These are phyloP conservation scores for Cenococcum geophilum DNA, from an alignment of 495 filamentous ascomycete genomes.

Conservation along the genomic window DNA sequence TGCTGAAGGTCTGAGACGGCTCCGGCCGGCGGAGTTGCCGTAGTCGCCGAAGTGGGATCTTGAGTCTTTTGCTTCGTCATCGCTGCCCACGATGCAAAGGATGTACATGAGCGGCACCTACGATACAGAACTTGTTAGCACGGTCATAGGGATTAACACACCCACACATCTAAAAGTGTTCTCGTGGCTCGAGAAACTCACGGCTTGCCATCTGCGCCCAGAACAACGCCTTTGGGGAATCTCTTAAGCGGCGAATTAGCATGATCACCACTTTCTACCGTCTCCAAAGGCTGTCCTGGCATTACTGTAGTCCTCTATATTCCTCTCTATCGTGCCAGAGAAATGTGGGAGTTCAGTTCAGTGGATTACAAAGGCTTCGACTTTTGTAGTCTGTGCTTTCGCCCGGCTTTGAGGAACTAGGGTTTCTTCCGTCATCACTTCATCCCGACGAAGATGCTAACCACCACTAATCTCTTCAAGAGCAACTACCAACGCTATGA, in stretches of 20 bases:
- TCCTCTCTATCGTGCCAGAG: background rate
- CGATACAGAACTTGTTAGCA: background rate
- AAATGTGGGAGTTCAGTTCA: background rate
- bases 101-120: conserved; percentile 87
- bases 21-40: conserved; percentile 17
- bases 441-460: background rate
- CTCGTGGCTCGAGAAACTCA: conserved; percentile 43
- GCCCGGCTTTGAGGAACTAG: background rate
- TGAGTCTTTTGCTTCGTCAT: conserved; percentile 53
- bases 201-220: conserved; percentile 95
- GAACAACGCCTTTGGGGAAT: conserved; percentile 71
- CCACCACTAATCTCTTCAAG: background rate
- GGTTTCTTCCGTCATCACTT: background rate
- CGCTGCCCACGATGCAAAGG: conserved; percentile 60
- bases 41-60: conserved; percentile 8
- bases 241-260: conserved; percentile 35
- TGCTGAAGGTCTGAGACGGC: conserved; percentile 26
- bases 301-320: conserved; percentile 16
- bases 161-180: conserved; percentile 1
- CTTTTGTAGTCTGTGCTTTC: background rate
- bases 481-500: conserved; percentile 37
- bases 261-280: conserved; percentile 21
- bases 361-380: background rate
- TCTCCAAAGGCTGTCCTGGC: conserved; percentile 32
- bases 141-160: background rate